phyloP scores from a whole-genome alignment of 2,329 filamentous ascomycete species.

The Fusarium newnesense region DNA sequence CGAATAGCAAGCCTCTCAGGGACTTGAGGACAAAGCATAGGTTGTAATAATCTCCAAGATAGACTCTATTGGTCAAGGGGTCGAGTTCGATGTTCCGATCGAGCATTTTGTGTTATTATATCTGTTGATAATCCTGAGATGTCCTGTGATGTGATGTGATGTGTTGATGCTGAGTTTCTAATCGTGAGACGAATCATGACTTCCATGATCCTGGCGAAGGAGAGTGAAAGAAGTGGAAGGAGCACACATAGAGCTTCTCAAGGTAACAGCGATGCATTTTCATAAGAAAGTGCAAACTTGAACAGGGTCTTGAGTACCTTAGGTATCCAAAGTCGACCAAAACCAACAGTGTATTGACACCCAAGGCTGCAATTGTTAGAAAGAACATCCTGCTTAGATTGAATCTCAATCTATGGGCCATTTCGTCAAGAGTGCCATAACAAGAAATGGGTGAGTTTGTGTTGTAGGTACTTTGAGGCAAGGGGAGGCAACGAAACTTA shows the following conservation, averaged over 20 bases:
- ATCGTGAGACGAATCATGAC: background rate
- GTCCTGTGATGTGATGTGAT: background rate
- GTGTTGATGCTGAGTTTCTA: background rate
- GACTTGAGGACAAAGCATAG: background rate
- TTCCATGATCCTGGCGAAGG: background rate
- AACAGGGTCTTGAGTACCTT: background rate
- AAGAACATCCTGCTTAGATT: too few species aligned
- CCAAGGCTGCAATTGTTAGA: too few species aligned
- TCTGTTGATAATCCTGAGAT: background rate
- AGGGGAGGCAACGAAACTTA: too few species aligned
- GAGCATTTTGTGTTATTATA: background rate
- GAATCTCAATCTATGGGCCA: too few species aligned
- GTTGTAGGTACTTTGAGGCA: too few species aligned
- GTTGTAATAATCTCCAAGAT: background rate
- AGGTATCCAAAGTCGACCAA: background rate
- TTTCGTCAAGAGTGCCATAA: too few species aligned
- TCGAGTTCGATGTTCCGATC: background rate
- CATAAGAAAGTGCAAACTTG: background rate
- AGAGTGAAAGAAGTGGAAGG: background rate
- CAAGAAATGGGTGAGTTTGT: too few species aligned
- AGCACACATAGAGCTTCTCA: background rate
- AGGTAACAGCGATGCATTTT: background rate
- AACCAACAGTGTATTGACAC: too few species aligned
- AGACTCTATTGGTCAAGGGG: background rate
- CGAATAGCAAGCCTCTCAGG: too few species aligned